phyloP scores from a whole-genome alignment of 139 green algal species.

The Coelastrella sp. region DNA sequence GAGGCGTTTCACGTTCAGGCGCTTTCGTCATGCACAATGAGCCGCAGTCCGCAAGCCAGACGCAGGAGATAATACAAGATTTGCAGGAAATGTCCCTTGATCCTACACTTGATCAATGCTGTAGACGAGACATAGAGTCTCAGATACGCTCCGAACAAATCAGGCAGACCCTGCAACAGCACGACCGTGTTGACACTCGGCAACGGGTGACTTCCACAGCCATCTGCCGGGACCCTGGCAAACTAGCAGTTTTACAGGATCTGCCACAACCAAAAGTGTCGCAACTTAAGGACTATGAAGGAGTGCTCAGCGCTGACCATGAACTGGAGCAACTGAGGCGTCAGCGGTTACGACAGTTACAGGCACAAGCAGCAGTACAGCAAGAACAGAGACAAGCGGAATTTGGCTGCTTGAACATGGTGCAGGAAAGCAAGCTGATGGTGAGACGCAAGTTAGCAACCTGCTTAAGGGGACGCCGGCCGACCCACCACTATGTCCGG shows the following conservation, averaged over 20 bases:
- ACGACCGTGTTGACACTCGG: constrained; percentile 12
- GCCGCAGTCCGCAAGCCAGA: background rate
- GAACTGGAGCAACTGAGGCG: constrained; percentile 21
- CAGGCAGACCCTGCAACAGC: constrained; percentile 12
- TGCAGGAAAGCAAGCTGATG: constrained; percentile 14
- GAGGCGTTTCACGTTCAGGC: too few relatives aligned
- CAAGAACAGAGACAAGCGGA: background rate
- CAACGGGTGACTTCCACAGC: background rate
- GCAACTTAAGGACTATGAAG: background rate
- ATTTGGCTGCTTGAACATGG: constrained; percentile 23
- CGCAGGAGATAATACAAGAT: background rate
- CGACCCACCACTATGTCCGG: too few relatives aligned
- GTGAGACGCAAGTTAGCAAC: constrained; percentile 11
- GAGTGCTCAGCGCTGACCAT: background rate
- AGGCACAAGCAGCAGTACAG: background rate
- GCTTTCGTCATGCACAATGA: background rate
- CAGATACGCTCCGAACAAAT: constrained; percentile 12
- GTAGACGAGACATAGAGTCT: constrained; percentile 41
- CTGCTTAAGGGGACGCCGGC: background rate
- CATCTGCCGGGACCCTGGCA: background rate
- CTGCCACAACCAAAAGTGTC: background rate
- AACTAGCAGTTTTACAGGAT: background rate
- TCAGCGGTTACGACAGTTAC: constrained; percentile 40
- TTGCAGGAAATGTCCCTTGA: constrained; percentile 30
- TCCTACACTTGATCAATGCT: constrained; percentile 31